Evolutionary conservation across 805 yeast species (phyloP), one percentile per base, ranked within the genome.

Genomic region (Blastobotrys terrestris): DNA sequence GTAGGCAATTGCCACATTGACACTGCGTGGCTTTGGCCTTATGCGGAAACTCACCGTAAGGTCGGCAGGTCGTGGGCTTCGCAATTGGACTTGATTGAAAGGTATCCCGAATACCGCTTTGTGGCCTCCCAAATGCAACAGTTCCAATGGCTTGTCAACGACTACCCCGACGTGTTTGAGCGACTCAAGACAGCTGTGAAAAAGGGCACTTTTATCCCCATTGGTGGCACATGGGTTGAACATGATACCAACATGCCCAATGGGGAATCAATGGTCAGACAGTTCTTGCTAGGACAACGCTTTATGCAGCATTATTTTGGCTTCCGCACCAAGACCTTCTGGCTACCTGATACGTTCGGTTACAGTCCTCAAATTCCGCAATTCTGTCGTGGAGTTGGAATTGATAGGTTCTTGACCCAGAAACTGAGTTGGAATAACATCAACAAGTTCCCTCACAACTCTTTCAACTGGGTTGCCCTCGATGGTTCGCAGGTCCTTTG

Each of bases 21-120:
- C 64, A 92, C 98, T 18, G 98, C 98, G 16, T 92, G 99, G 99
- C 75, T 90, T 54, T 92, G 99, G 99, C 98, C 97, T 14, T 92
- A 87, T 74, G 97, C 96, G 2, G 97, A 94, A 67, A 89, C 98
- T 1, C 83, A 87, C 60, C 79, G 98, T 51, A 92, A 92, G 67
- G 81, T 92, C 55, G 96, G 91, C 2, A 78, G 99, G 58, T 88
- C 96, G 3, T 92, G 98, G 98, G 82, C 96, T 0, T 81, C 96
- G 6, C 99, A 92, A 71, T 73, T 92, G 48, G 85, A 88, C 51
- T 69, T 94, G 47, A 81, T 94, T 63, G 92, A 89, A 52, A 76
- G 81, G 60, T 92, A 89, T 61, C 97, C 98, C 0, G 99, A 94
- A 71, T 91, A 88, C 67, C 83, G 84, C 40, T 92, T 92, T 71